Evolutionary conservation across 164 flowering plant genomes (phyloP).

Genomic region (Liriodendron chinense): DNA sequence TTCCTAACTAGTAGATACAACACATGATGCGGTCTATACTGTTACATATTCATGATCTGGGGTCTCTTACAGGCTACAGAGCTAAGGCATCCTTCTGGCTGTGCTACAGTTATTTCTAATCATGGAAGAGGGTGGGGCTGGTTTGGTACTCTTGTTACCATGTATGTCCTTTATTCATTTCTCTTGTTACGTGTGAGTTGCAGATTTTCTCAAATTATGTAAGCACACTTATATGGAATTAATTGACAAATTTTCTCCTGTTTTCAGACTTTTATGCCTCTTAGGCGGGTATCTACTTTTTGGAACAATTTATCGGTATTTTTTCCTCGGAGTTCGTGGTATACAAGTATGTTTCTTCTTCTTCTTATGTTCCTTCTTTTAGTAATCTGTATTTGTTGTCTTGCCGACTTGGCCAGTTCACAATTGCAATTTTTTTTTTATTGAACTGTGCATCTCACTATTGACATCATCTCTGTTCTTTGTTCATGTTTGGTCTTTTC

Average conservation of each 20-base stretch:
- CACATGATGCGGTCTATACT: not conserved
- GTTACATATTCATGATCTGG: conserved; percentile 8
- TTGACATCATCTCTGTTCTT: not conserved
- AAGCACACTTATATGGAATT: not conserved
- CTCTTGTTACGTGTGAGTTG: not conserved
- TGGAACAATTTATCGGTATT: conserved; percentile 70
- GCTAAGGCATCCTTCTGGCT: conserved; percentile 84
- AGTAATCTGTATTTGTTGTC: not conserved
- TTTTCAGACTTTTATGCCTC: conserved; percentile 62
- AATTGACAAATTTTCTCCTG: conserved; percentile 2
- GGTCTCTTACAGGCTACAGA: conserved; percentile 53
- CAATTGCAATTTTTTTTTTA: not conserved
- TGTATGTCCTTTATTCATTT: conserved; percentile 41
- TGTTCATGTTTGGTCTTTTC: not conserved
- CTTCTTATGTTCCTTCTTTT: not conserved
- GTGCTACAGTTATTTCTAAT: conserved; percentile 56
- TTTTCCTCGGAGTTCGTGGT: conserved; percentile 69
- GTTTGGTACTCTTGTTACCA: conserved; percentile 58
- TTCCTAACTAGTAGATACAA: not conserved
- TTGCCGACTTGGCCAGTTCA: not conserved
- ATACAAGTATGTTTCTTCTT: conserved; percentile 55
- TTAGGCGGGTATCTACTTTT: conserved; percentile 70
- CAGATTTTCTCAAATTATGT: not conserved
- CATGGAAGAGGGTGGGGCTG: conserved; percentile 73
- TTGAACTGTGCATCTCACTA: not conserved